These are phyloP conservation scores for Zymoseptoria ardabiliae DNA, from an alignment of 2,329 filamentous ascomycete genomes.

Conservation along the genomic window DNA sequence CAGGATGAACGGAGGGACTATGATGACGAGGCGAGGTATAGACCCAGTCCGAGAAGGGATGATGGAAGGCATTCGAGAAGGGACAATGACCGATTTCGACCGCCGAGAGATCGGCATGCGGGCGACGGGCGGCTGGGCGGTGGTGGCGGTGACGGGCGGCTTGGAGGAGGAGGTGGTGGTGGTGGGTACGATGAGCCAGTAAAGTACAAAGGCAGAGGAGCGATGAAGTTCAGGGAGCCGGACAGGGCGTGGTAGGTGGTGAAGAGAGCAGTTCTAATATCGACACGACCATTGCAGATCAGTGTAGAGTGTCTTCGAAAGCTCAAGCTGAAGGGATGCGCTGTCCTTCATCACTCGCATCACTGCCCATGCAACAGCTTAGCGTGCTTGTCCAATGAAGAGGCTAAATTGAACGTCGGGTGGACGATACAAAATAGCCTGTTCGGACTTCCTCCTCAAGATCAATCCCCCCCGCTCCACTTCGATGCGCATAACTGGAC, in stretches of 20 bases:
- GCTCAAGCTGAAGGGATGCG: background rate
- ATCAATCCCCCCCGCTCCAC: background rate
- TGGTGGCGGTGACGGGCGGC: slow-evolving; percentile 11
- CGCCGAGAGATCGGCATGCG: slow-evolving; percentile 14
- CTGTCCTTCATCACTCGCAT: background rate
- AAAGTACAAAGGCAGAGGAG: slow-evolving; percentile 35
- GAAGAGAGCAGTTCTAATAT: background rate
- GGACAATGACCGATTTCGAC: slow-evolving; percentile 22
- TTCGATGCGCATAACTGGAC: background rate
- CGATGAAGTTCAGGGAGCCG: slow-evolving; percentile 33
- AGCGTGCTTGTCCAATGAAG: background rate
- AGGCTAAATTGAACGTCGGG: background rate
- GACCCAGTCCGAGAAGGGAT: slow-evolving; percentile 25
- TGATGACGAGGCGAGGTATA: slow-evolving; percentile 22
- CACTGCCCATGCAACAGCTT: background rate
- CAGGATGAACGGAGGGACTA: slow-evolving; percentile 8
- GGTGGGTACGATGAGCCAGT: slow-evolving; percentile 28
- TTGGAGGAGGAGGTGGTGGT: slow-evolving; percentile 15
- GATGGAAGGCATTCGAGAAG: slow-evolving; percentile 12
- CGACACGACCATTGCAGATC: no score
- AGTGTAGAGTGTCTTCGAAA: no score
- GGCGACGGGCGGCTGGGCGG: slow-evolving; percentile 33
- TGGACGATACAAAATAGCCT: background rate
- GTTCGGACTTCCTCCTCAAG: background rate
- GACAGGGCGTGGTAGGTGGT: slow-evolving; percentile 16